Evolutionary conservation across 2,329 filamentous ascomycete species (phyloP), one percentile per base, ranked within the genome.

Genomic region (Cladosporium colombiae): DNA sequence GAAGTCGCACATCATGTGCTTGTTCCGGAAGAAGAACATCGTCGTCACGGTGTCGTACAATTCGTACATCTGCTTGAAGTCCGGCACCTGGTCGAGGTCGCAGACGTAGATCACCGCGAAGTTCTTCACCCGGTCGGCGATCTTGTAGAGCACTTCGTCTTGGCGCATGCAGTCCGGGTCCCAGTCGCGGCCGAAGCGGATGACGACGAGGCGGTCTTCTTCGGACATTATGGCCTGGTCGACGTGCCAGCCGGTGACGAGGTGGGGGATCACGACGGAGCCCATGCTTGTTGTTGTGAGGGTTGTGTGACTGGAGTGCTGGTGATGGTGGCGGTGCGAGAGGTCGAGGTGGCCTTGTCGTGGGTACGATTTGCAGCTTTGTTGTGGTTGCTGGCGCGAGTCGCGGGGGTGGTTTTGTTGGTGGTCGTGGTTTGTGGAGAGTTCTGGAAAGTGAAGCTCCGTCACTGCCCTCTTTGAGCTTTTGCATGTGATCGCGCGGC

Each of bases 1-100:
- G 72, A 97, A 93, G 86, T 98, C 94, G 78, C 91, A 92, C 91
- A 96, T 96, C 88, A 98, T 98, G 81, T 97, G 93, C 79, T 99
- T 99, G 78, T 99, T 99, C 68, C 94, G 88, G 83, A 93, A 97
- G 85, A 97, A 97, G 83, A 92, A 96, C 91, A 97, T 97, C 79
- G 98, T 89, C 3, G 95, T 96, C 81, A 93, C 92, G 0, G 93
- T 89, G 76, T 99, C 91, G 82, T 95, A 80, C 55, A 79, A 74
- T 74, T 84, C 88, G 83, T 97, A 97, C 94, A 98, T 98, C 74
- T 91, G 88, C 77, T 95, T 97, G 83, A 97, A 97, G 78, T 96
- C 92, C 65, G 91, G 91, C 5, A 96, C 91, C 78, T 93, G 86
- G 76, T 96, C 91, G 74, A 96, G 89, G 78, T 98, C 93, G 84